These are phyloP conservation scores for Pisolithus marmoratus DNA, from an alignment of 768 basidiomycete genomes.

Conservation along the genomic window DNA sequence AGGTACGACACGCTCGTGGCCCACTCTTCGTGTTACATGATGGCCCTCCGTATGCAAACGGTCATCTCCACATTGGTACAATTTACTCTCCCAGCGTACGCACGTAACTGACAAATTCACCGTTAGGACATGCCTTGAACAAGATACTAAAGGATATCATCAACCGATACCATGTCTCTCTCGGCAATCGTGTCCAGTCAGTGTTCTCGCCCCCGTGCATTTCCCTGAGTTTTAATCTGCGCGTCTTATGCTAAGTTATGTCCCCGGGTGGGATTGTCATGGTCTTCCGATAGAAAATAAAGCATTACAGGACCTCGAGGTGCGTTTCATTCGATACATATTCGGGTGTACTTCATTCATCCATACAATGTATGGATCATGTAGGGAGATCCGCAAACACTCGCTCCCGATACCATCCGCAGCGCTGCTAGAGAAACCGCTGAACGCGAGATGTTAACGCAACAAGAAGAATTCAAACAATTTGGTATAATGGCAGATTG, in stretches of 20 bases:
- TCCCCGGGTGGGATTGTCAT: constrained; percentile 98
- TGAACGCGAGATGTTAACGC: constrained; percentile 62
- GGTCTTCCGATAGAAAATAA: constrained; percentile 97
- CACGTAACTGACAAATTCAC: background rate
- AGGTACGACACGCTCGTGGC: constrained; percentile 64
- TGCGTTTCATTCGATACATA: constrained; percentile 26
- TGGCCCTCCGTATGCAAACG: constrained; percentile 97
- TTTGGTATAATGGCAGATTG: constrained; percentile 94
- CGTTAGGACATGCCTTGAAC: constrained; percentile 87
- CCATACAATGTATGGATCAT: background rate
- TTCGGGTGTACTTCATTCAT: background rate
- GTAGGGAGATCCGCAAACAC: constrained; percentile 50
- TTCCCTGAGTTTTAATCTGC: background rate
- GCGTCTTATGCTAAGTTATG: constrained; percentile 51
- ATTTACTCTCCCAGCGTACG: background rate
- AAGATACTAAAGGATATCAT: constrained; percentile 96
- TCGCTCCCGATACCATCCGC: constrained; percentile 62
- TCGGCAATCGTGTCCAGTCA: constrained; percentile 78
- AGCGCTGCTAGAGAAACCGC: constrained; percentile 69
- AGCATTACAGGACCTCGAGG: constrained; percentile 71
- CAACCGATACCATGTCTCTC: constrained; percentile 77
- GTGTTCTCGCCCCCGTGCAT: constrained; percentile 19
- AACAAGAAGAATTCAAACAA: constrained; percentile 72
- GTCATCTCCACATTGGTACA: constrained; percentile 89
- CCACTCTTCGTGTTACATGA: constrained; percentile 86